Base-by-base conservation (phyloP, 2,329 filamentous ascomycete genomes). In the Aureobasidium subglaciale region DNA sequence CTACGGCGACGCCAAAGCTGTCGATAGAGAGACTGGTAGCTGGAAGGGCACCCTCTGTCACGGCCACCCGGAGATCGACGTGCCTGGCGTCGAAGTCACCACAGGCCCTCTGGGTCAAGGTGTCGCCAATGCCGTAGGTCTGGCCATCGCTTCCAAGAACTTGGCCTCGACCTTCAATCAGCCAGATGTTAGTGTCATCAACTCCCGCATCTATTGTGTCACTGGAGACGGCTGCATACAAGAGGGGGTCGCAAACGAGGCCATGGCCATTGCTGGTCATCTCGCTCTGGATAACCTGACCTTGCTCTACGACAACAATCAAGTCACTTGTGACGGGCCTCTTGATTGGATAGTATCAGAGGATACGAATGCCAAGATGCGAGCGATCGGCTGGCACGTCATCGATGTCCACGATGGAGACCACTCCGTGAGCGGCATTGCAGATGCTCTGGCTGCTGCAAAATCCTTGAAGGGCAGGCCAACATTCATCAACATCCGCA, bases 261-360 rank as follows among this genome's bases (percentile, higher is more conserved):
- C 81, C 0, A 75, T 84, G 45, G 75, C 75, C 4, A 73, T 82
- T 5, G 80, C 80, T 5, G 80, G 80, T 1, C 78, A 82, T 63
- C 73, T 75, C 64, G 73, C 71, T 59, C 69, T 84, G 9, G 76
- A 78, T 67, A 83, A 83, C 63, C 67, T 84, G 1, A 75, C 75
- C 3, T 66, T 83, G 24, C 77, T 82, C 43, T 83, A 83, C 60
- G 81, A 83, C 60, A 83, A 84, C 66, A 83, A 83, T 64, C 76
- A 80, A 61, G 70, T 83, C 45, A 82, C 79, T 5, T 83, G 80
- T 61, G 80, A 83, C 56, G 80, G 81, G 1, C 74, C 73, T 2
- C 73, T 82, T 2, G 78, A 82, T 63, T 68, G 76, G 38, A 73
- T 73, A 2, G 81, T 79, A 58, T 78, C 73, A 0, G 80, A 83